Evolutionary conservation across 2,329 filamentous ascomycete genomes (phyloP), one percentile per base, ranked within the genome.

Genomic region (Aspergillus sp.): DNA sequence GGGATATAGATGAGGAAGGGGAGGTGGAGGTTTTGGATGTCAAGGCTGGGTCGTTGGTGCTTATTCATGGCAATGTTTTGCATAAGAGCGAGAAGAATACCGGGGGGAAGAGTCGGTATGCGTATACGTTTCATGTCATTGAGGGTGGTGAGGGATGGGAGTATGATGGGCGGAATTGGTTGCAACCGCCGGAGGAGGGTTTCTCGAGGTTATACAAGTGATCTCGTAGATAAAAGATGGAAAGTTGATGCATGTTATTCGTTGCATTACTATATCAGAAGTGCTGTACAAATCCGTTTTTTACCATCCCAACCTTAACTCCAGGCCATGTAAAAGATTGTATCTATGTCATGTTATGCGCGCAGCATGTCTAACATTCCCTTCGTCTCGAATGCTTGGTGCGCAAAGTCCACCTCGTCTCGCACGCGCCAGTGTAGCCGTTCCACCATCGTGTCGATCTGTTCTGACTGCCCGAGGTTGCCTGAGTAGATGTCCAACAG

Each of bases 81-180:
- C 95, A 99, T 76, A 96, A 96, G 85, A 97, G 93, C 72, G 92
- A 96, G 83, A 90, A 84, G 81, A 99, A 99, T 72, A 83, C 85
- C 55, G 96, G 93, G 72, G 76, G 83, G 62, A 93, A 91, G 80
- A 92, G 93, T 20, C 83, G 93, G 64, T 96, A 95, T 71, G 96
- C 97, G 53, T 99, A 98, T 76, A 98, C 95, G 0, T 99, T 98
- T 73, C 95, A 99, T 78, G 85, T 96, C 57, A 98, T 98, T 68
- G 95, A 98, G 77, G 90, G 89, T 0, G 84, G 89, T 18, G 80
- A 86, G 43, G 80, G 74, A 12, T 77, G 74, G 73, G 65, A 78
- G 54, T 99, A 98, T 74, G 95, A 98, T 75, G 83, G 83, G 76
- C 82, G 83, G 75, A 99, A 99, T 76, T 98, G 95, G 95, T 76